These are phyloP conservation scores for Pseudomonodictys pantanalensis DNA, from an alignment of 495 filamentous ascomycete genomes.

Conservation along the genomic window DNA sequence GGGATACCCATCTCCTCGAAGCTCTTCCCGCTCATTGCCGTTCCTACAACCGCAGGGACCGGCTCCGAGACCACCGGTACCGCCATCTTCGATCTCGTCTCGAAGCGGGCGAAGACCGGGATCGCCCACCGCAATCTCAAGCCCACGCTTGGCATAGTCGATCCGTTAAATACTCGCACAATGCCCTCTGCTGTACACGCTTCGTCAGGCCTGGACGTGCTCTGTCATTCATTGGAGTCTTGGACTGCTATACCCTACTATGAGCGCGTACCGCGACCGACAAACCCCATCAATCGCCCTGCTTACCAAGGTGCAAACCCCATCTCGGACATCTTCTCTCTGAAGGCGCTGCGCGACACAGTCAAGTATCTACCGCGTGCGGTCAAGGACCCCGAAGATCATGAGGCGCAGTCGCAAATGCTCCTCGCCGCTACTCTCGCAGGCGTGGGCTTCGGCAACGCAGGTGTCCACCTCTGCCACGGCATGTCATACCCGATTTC, in stretches of 20 bases:
- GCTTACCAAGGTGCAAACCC: constrained; percentile 98
- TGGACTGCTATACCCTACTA: constrained; percentile 96
- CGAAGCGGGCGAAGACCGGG: constrained; percentile 86
- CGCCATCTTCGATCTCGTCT: constrained; percentile 92
- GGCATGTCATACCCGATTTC: constrained; percentile 97
- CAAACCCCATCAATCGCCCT: constrained; percentile 85
- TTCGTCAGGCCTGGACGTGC: constrained; percentile 83
- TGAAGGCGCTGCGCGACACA: constrained; percentile 73
- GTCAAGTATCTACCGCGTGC: constrained; percentile 89
- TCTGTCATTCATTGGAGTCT: constrained; percentile 89
- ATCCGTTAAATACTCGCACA: constrained; percentile 89
- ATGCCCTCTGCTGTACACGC: constrained; percentile 93
- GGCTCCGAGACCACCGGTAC: constrained; percentile 96
- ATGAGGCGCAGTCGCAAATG: constrained; percentile 91
- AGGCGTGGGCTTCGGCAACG: constrained; percentile 95
- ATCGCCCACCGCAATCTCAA: constrained; percentile 94
- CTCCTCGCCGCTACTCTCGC: constrained; percentile 89
- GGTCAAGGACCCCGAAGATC: constrained; percentile 80
- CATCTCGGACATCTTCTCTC: constrained; percentile 92
- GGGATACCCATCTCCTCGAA: constrained; percentile 76
- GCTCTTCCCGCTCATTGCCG: constrained; percentile 82
- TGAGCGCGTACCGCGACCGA: constrained; percentile 75
- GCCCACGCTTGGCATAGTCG: constrained; percentile 92
- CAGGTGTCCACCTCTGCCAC: constrained; percentile 94
- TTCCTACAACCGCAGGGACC: constrained; percentile 94